Base-by-base conservation (phyloP, 2,329 filamentous ascomycete species). In the Nothomitra cinnamomea region DNA sequence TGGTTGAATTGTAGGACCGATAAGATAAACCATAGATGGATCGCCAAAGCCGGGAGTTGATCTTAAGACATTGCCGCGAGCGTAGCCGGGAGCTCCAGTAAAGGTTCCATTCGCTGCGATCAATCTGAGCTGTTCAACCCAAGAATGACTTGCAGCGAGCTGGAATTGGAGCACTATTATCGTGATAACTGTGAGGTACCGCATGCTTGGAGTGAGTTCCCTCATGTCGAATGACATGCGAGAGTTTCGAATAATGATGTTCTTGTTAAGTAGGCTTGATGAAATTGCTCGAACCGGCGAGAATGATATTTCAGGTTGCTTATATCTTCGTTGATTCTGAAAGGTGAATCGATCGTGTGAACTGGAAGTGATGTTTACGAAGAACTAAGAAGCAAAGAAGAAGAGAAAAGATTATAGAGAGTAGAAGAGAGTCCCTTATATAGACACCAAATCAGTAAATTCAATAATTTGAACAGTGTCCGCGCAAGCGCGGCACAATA, bases 71-170 rank as follows among this genome's bases (percentile, higher is more conserved):
- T 80, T 87, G 48, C 80, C 82, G 58, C 88, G 82, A n/a, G 83
- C 71, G 64, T 82, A 95, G 32, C 90, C 90, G 22, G 77, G 71
- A 6, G 74, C 65, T 25, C 84, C 84, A 19, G 81, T 70, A 64
- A 88, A 87, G 35, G 79, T 79, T 53, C 88, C 89, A 61, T 87
- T 84, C 25, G 77, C 65, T 53, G 80, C 78, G 64, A 95, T 80
- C 55, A 80, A 78, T 57, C 73, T 77, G 51, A 90, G 72, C 61
- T 82, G 73, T 67, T 95, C 88, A 49, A 90, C 76, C 89, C 89
- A 95, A 17, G 80, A 83, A 68, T 95, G 90, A 36, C 79, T 82
- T 25, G 57, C 55, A 21, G 62, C 55, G 41, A 57, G 32, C 8
- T 56, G 56, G 15, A 57, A 58, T 25, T 63, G 57, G 5, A 64